Conservation (phyloP, 805 yeast genomes). For the Ogataea minuta region DNA sequence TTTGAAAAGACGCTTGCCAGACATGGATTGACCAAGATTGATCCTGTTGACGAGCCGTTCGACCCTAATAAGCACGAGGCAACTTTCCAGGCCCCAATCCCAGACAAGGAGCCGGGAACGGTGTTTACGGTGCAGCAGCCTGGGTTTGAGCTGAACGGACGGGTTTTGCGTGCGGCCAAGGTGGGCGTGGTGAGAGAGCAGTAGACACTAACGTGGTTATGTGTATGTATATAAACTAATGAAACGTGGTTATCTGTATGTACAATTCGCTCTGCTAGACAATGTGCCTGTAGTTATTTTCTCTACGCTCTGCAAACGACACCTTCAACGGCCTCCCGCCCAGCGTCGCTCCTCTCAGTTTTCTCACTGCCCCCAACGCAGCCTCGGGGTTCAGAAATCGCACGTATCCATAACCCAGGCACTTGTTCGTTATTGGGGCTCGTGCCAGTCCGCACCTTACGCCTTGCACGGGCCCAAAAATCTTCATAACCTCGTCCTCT, state of each 20-base stretch:
- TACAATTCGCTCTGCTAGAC: slow-evolving; percentile 22
- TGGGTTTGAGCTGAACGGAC: slow-evolving; percentile 80
- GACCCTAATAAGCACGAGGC: slow-evolving; percentile 95
- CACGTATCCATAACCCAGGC: slow-evolving; percentile 58
- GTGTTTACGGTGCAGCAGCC: slow-evolving; percentile 90
- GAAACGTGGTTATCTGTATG: slow-evolving; percentile 9
- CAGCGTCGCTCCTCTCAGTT: slow-evolving; percentile 39
- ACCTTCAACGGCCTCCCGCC: slow-evolving; percentile 29
- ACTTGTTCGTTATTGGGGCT: slow-evolving; percentile 29
- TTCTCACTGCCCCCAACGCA: slow-evolving; percentile 49
- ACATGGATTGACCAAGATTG: slow-evolving; percentile 78
- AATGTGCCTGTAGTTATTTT: slow-evolving; percentile 25
- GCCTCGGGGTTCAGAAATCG: slow-evolving; percentile 47
- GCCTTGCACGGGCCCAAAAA: slow-evolving; percentile 28
- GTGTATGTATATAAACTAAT: slow-evolving; percentile 16
- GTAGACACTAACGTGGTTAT: background rate
- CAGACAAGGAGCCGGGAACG: slow-evolving; percentile 88
- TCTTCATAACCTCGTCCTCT: slow-evolving; percentile 27
- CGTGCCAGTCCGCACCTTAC: slow-evolving; percentile 29
- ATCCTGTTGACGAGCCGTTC: slow-evolving; percentile 80
- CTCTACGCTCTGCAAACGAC: slow-evolving; percentile 26
- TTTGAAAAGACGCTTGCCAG: slow-evolving; percentile 78
- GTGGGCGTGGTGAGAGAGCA: slow-evolving; percentile 71
- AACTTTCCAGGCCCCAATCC: slow-evolving; percentile 80
- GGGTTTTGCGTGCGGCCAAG: slow-evolving; percentile 93